These are phyloP conservation scores for Saitozyma podzolica DNA, from an alignment of 768 basidiomycete species.

Conservation along the genomic window DNA sequence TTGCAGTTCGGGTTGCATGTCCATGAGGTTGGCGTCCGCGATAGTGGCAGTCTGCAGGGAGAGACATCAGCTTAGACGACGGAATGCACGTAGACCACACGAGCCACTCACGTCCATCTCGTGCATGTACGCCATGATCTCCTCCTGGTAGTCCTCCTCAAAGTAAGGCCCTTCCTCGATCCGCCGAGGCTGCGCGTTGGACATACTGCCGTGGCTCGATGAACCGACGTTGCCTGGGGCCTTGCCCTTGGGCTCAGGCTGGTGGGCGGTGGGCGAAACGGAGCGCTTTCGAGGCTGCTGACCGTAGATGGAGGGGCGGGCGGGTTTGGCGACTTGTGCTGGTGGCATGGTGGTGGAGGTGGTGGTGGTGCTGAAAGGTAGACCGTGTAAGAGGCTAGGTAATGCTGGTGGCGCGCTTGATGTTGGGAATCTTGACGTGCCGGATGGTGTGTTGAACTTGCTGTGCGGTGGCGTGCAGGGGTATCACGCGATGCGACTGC, in stretches of 20 bases:
- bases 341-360: slow-evolving; percentile 1
- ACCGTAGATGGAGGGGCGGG: slow-evolving; percentile 4
- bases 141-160: slow-evolving; percentile 93
- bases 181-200: slow-evolving; percentile 9
- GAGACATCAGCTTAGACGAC: slow-evolving; percentile 6
- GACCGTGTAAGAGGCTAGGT: neutral
- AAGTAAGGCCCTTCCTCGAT: slow-evolving; percentile 59
- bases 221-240: neutral
- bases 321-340: neutral
- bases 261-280: neutral
- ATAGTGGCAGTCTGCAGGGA: slow-evolving; percentile 70
- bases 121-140: slow-evolving; percentile 91
- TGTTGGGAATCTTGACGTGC: neutral
- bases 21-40: slow-evolving; percentile 93
- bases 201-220: neutral
- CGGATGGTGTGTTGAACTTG: neutral
- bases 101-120: slow-evolving; percentile 88
- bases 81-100: neutral
- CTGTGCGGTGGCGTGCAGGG: too few relatives aligned
- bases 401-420: neutral
- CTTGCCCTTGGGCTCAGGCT: neutral
- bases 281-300: neutral
- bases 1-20: slow-evolving; percentile 96
- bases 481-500: too few relatives aligned
- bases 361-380: neutral